Evolutionary conservation across 2,329 filamentous ascomycete species (phyloP).

Genomic region (Claviceps sorghi): DNA sequence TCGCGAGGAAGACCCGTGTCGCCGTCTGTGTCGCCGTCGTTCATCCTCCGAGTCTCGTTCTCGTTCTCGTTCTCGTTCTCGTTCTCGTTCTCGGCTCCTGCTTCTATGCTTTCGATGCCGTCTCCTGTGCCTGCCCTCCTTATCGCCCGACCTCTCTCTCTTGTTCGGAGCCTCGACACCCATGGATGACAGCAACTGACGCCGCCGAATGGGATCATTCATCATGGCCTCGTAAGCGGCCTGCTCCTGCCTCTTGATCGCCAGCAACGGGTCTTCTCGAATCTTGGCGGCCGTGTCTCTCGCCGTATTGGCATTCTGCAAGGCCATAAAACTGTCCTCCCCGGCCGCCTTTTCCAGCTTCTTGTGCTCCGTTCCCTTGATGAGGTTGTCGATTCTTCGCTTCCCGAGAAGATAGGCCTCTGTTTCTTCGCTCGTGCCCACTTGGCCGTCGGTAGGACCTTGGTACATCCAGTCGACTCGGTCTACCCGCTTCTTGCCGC

Average conservation of each 20-base stretch:
- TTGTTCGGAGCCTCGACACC: constrained; percentile 37
- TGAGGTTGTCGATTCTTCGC: constrained; percentile 67
- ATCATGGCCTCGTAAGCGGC: constrained; percentile 67
- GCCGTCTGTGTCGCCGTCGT: constrained; percentile 17
- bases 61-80: constrained; percentile 2
- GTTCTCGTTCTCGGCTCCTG: constrained; percentile 3
- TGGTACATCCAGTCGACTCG: constrained; percentile 98
- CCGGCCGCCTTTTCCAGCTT: constrained; percentile 63
- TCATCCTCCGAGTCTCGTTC: constrained; percentile 1
- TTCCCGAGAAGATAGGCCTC: constrained; percentile 90
- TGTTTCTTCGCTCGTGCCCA: constrained; percentile 72
- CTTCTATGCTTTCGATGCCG: constrained; percentile 5
- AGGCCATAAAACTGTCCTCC: constrained; percentile 43
- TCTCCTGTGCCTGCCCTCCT: constrained; percentile 15
- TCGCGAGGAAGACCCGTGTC: constrained; percentile 31
- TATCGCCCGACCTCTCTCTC: constrained; percentile 21
- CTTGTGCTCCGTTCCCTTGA: constrained; percentile 69
- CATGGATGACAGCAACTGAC: constrained; percentile 51
- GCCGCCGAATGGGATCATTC: constrained; percentile 56
- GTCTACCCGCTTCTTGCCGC: constrained; percentile 63
- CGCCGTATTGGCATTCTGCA: constrained; percentile 56
- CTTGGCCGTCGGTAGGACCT: constrained; percentile 63
- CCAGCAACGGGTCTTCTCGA: constrained; percentile 76
- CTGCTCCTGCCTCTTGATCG: constrained; percentile 87
- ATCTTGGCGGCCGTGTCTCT: constrained; percentile 78